Conservation (phyloP, 768 basidiomycete genomes). For the Tylopilus sp. region DNA sequence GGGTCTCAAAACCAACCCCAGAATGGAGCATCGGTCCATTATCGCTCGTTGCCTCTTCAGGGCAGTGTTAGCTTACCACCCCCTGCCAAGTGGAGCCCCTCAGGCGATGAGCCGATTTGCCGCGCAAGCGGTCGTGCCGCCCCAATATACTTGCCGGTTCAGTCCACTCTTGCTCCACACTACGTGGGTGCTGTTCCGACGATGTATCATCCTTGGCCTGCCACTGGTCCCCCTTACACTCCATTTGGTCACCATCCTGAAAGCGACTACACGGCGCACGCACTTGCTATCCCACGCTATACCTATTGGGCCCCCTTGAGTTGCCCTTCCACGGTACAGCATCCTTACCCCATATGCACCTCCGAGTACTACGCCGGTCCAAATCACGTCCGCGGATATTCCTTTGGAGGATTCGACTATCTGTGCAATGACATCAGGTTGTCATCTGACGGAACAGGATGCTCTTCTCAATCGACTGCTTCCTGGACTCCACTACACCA, state of each 20-base stretch:
- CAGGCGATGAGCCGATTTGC: constrained; percentile 71
- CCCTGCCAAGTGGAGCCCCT: constrained; percentile 79
- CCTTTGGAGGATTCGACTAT: constrained; percentile 56
- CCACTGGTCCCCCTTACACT: constrained; percentile 11
- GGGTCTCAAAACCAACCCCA: constrained; percentile 2
- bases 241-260: constrained; percentile 22
- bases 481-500: constrained; percentile 44
- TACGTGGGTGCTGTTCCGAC: constrained; percentile 31
- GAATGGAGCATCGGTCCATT: constrained; percentile 1
- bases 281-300: constrained; percentile 16
- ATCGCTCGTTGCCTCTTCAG: constrained; percentile 8
- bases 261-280: constrained; percentile 11
- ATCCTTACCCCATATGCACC: constrained; percentile 55
- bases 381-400: constrained; percentile 56
- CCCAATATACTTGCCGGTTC: constrained; percentile 64
- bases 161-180: constrained; percentile 43
- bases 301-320: constrained; percentile 21
- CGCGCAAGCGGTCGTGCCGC: constrained; percentile 48
- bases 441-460: constrained; percentile 40
- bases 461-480: constrained; percentile 34
- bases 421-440: constrained; percentile 44
- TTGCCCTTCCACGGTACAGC: constrained; percentile 42
- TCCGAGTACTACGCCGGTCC: constrained; percentile 45
- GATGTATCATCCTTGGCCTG: constrained; percentile 29
- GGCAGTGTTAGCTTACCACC: constrained; percentile 51